phyloP scores from a whole-genome alignment of 495 filamentous ascomycete species.

The Penicillium subrubescens region DNA sequence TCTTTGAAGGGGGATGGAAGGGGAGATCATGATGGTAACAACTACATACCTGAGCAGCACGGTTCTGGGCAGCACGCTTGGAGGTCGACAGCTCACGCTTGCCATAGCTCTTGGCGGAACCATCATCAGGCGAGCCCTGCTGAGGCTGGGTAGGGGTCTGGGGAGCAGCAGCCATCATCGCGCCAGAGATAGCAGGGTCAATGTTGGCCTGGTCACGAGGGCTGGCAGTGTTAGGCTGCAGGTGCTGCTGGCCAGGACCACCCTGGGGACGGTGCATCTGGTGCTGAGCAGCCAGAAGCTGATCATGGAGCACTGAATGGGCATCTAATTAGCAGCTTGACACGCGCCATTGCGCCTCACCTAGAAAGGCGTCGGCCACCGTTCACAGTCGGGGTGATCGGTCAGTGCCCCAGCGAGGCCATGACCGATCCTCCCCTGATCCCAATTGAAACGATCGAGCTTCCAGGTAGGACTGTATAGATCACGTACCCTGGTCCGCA shows the following conservation, averaged over 20 bases:
- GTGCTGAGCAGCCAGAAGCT: slow-evolving; percentile 54
- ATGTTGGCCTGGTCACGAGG: slow-evolving; percentile 55
- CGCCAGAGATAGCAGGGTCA: slow-evolving; percentile 54
- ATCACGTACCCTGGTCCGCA: slow-evolving; percentile 55
- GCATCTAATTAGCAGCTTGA: slow-evolving; percentile 23
- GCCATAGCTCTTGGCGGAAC: slow-evolving; percentile 53
- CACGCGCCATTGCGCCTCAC: not conserved
- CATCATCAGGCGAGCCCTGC: slow-evolving; percentile 35
- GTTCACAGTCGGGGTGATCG: not conserved
- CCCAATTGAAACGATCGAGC: not conserved
- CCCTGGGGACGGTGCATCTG: slow-evolving; percentile 45
- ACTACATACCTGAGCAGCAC: slow-evolving; percentile 85
- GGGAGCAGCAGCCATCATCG: slow-evolving; percentile 43
- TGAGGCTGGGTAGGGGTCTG: slow-evolving; percentile 41
- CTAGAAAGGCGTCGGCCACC: not conserved
- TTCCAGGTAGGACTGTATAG: not conserved
- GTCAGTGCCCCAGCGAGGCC: not conserved
- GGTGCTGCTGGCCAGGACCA: slow-evolving; percentile 39
- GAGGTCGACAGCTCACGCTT: slow-evolving; percentile 92
- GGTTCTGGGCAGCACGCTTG: slow-evolving; percentile 94
- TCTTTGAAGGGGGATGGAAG: not conserved
- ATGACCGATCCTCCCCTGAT: not conserved
- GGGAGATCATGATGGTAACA: too few relatives aligned
- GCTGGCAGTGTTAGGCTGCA: slow-evolving; percentile 45
- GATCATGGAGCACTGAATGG: slow-evolving; percentile 54